These are phyloP conservation scores for Aquilaria agallochum DNA, from an alignment of 441 rosid species.

Conservation along the genomic window DNA sequence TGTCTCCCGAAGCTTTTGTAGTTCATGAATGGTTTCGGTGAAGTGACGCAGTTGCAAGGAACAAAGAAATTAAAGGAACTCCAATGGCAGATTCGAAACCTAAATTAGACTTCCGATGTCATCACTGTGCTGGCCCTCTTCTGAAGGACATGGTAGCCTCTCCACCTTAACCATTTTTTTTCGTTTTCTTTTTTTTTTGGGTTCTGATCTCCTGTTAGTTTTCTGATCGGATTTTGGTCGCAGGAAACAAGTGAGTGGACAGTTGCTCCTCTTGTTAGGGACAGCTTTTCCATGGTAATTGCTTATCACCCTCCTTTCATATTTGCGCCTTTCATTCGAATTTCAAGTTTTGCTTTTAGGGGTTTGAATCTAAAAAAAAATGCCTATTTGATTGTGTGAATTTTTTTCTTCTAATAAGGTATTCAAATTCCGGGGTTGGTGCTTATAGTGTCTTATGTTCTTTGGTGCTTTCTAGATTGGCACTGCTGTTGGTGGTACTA, in stretches of 20 bases:
- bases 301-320: neutral
- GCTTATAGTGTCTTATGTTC: slow-evolving; percentile 10
- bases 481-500: slow-evolving; percentile 85
- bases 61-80: neutral
- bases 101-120: slow-evolving; percentile 40
- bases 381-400: no score
- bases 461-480: slow-evolving; percentile 56
- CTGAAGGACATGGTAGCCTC: slow-evolving; percentile 59
- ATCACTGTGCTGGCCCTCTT: slow-evolving; percentile 96
- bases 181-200: neutral
- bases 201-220: neutral
- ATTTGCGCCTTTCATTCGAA: neutral
- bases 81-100: slow-evolving; percentile 43
- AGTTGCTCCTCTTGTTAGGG: slow-evolving; percentile 73
- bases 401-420: neutral
- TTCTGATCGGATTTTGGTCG: slow-evolving; percentile 14
- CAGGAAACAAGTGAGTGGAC: slow-evolving; percentile 93
- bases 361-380: neutral
- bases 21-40: no score
- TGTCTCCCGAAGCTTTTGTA: no score
- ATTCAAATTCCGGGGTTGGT: neutral
- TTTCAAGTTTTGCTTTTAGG: neutral
- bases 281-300: slow-evolving; percentile 89
- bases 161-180: neutral
- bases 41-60: neutral